These are phyloP conservation scores for Talaromyces sp. DNA, from an alignment of 2,329 filamentous ascomycete species.

Conservation along the genomic window DNA sequence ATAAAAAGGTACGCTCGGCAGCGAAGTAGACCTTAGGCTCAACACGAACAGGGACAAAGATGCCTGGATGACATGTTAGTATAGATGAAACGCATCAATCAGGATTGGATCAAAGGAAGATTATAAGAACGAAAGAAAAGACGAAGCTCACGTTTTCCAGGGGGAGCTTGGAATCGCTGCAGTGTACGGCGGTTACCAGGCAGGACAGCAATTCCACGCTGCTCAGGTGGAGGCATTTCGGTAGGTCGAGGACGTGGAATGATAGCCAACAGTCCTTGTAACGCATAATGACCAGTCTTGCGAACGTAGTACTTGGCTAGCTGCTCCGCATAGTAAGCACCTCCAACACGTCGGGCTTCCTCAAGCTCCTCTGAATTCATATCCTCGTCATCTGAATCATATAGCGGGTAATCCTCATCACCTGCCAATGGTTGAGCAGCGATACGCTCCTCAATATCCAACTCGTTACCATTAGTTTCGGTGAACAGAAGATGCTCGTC, in stretches of 20 bases:
- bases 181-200: constrained; percentile 47
- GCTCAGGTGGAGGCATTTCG: constrained; percentile 40
- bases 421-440: constrained; percentile 59
- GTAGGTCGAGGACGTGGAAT: constrained; percentile 57
- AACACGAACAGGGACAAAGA: constrained; percentile 92
- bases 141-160: constrained; percentile 53
- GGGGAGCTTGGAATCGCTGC: constrained; percentile 62
- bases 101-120: not conserved
- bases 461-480: constrained; percentile 48
- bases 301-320: constrained; percentile 58
- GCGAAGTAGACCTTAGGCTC: constrained; percentile 98
- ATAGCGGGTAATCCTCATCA: constrained; percentile 78
- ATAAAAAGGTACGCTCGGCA: constrained; percentile 91
- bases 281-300: constrained; percentile 49
- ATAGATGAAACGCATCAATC: not conserved
- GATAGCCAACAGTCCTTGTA: constrained; percentile 53
- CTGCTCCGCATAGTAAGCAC: constrained; percentile 71
- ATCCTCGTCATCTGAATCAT: constrained; percentile 87
- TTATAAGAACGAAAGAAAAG: not conserved
- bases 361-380: constrained; percentile 75
- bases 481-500: constrained; percentile 48
- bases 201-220: constrained; percentile 43
- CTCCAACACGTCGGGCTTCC: constrained; percentile 74
- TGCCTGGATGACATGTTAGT: constrained; percentile 58
- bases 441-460: constrained; percentile 85